A percentile compares a stretch with the other conserved stretches of the same genome.
phyloP scores from a whole-genome alignment of 495 filamentous ascomycete species.

The Cercophora scortea region DNA sequence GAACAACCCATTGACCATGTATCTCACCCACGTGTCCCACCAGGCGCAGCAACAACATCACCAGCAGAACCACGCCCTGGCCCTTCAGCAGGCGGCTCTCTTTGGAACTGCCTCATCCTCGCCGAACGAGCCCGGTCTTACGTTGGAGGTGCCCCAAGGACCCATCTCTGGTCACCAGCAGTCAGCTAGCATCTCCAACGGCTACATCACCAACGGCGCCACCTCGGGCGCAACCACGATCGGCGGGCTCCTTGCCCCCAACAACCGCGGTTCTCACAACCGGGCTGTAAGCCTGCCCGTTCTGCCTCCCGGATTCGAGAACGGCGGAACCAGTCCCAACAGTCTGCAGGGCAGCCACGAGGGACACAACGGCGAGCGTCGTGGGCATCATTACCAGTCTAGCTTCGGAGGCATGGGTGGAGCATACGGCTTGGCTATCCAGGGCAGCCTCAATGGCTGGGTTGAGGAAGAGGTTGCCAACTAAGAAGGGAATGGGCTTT shows the following conservation, averaged over 20 bases:
- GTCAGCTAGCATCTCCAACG: conserved; percentile 53
- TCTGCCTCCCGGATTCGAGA: conserved; percentile 44
- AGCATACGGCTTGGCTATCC: conserved; percentile 42
- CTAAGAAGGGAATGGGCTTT: conserved; percentile 13
- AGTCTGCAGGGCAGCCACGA: conserved; percentile 32
- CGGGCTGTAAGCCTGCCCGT: conserved; percentile 79
- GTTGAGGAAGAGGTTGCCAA: conserved; percentile 50
- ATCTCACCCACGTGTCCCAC: conserved; percentile 76
- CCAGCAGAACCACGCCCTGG: conserved; percentile 55
- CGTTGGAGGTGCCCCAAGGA: conserved; percentile 48
- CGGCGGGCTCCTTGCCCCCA: conserved; percentile 68
- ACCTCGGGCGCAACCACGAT: conserved; percentile 57
- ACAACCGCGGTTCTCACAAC: conserved; percentile 66
- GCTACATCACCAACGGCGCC: conserved; percentile 42
- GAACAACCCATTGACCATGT: conserved; percentile 92
- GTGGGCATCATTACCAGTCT: conserved; percentile 49
- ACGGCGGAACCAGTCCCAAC: conserved; percentile 39
- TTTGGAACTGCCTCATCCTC: conserved; percentile 51
- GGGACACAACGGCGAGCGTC: conserved; percentile 32
- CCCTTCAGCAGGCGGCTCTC: conserved; percentile 52
- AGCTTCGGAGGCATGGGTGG: conserved; percentile 45
- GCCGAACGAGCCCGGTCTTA: conserved; percentile 39
- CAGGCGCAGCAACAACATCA: conserved; percentile 72
- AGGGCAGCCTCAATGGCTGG: conserved; percentile 46
- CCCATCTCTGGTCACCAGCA: conserved; percentile 51